Percentiles rank a stretch among this genome's conserved stretches.
Conservation (phyloP, 2,329 filamentous ascomycete genomes). For the Mollisiaceae sp. region DNA sequence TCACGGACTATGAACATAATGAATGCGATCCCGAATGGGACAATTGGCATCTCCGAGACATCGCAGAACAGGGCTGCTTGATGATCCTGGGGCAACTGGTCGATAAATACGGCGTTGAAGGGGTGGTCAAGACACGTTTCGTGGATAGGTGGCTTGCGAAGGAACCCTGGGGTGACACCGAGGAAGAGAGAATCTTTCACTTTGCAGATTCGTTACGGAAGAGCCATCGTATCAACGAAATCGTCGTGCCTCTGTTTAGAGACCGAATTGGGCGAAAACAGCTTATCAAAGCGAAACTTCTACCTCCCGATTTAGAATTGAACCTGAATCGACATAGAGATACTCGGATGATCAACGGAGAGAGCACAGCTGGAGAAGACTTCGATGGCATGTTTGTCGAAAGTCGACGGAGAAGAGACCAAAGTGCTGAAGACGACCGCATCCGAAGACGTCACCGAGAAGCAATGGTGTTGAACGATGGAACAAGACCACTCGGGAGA, state of each 20-base stretch:
- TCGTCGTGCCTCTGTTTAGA: constrained; percentile 47
- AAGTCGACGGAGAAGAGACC: constrained; percentile 51
- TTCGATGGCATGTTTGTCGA: constrained; percentile 42
- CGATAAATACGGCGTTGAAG: constrained; percentile 54
- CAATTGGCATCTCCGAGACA: constrained; percentile 66
- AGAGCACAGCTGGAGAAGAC: constrained; percentile 51
- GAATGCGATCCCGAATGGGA: constrained; percentile 63
- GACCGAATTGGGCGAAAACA: constrained; percentile 34
- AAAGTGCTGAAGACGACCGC: constrained; percentile 70
- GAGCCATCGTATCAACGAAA: constrained; percentile 49
- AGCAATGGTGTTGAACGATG: constrained; percentile 89
- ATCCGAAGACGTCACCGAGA: constrained; percentile 79
- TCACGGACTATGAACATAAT: constrained; percentile 56
- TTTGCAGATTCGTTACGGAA: constrained; percentile 48
- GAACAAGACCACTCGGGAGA: constrained; percentile 73
- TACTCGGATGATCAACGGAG: constrained; percentile 54
- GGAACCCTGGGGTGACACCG: constrained; percentile 69
- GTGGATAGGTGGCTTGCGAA: constrained; percentile 76
- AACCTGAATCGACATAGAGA: constrained; percentile 50
- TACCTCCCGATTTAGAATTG: constrained; percentile 42
- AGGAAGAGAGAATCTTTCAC: constrained; percentile 58
- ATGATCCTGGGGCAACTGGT: constrained; percentile 63
- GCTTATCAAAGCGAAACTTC: constrained; percentile 38
- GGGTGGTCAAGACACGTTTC: constrained; percentile 66
- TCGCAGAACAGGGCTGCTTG: constrained; percentile 64